Percentiles rank a stretch among this genome's conserved stretches.
These are phyloP conservation scores for Xylaria palmicola DNA, from an alignment of 495 filamentous ascomycete genomes.

Conservation along the genomic window DNA sequence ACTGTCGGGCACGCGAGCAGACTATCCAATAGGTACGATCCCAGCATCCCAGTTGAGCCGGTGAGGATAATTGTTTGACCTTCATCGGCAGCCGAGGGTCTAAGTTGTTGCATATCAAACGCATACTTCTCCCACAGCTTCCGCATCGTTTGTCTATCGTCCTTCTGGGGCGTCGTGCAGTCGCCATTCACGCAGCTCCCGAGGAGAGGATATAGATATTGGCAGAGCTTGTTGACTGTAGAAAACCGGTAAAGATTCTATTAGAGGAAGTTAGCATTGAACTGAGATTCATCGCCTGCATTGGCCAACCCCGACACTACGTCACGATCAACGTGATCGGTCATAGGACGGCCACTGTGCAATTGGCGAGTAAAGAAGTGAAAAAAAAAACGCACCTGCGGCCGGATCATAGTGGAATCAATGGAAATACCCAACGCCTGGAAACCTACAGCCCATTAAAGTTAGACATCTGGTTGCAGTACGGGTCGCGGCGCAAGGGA, in stretches of 20 bases:
- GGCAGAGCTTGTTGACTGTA: too few species aligned
- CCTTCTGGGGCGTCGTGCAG: not conserved
- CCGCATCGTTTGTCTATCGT: not conserved
- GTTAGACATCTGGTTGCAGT: not conserved
- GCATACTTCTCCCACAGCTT: not conserved
- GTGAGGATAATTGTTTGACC: conserved; percentile 47
- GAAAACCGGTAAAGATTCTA: too few species aligned
- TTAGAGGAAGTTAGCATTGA: too few species aligned
- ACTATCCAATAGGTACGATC: conserved; percentile 48
- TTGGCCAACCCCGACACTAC: too few species aligned
- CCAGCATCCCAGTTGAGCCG: conserved; percentile 55
- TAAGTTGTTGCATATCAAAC: not conserved
- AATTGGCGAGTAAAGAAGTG: too few species aligned
- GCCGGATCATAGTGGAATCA: too few species aligned
- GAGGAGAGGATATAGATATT: not conserved
- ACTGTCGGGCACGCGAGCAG: not conserved
- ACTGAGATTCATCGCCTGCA: too few species aligned
- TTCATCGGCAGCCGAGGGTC: conserved; percentile 23
- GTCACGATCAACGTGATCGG: too few species aligned
- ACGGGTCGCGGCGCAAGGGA: not conserved
- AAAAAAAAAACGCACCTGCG: too few species aligned
- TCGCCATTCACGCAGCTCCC: too few species aligned
- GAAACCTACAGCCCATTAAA: not conserved
- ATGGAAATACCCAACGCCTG: too few species aligned
- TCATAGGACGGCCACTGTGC: too few species aligned